Base-by-base conservation (phyloP, 352 stramenopile species). In the Pythium aphanidermatum region DNA sequence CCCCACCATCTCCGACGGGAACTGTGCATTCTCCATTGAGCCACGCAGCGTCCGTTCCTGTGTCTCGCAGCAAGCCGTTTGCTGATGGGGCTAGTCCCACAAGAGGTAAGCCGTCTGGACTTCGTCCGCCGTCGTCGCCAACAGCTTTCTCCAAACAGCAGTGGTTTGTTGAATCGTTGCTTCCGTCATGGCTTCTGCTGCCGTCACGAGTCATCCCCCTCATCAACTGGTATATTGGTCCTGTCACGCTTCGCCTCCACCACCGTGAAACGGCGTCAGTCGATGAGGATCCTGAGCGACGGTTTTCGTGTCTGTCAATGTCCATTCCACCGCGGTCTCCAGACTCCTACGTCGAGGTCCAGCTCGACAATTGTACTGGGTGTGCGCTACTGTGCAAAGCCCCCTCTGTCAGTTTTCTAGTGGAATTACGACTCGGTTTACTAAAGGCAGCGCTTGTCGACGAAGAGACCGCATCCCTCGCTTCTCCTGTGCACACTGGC, bases 201-300 rank as follows among this genome's bases (percentile, higher is more conserved):
- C 59, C 53, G 3, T 31, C 27, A 2, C 16, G 50, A 6, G 12
- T 45, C 3, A 25, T 81, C 13, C 76, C 76, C 3, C 39, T 78
- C 7, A 26, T 86, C 11, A 88, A 88, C 41, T 88, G 70, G 70
- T 66, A 64, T 24, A 34, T 86, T 4, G 73, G 73, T 3, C 51
- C 57, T 0, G 46, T 88, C 16, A 70, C 62, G 6, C 7, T 86
- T 0, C 50, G 55, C 6, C 41, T 87, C 1, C 67, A 66, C 6
- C 60, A 70, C 27, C 62, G 60, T 11, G 43, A 58, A 1, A 9
- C 53, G 4, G 35, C n/a, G 21, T 45, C 38, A 23, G 26, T 10
- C 2, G 37, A 42, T 2, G 24, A 26, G 1, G n/a, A n/a, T n/a
- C n/a, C n/a, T n/a, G n/a, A n/a, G n/a, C n/a, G n/a, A n/a, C n/a